Evolutionary conservation across 2,329 filamentous ascomycete species (phyloP), one percentile per base, ranked within the genome.

Genomic region (Verticillium nubilum): DNA sequence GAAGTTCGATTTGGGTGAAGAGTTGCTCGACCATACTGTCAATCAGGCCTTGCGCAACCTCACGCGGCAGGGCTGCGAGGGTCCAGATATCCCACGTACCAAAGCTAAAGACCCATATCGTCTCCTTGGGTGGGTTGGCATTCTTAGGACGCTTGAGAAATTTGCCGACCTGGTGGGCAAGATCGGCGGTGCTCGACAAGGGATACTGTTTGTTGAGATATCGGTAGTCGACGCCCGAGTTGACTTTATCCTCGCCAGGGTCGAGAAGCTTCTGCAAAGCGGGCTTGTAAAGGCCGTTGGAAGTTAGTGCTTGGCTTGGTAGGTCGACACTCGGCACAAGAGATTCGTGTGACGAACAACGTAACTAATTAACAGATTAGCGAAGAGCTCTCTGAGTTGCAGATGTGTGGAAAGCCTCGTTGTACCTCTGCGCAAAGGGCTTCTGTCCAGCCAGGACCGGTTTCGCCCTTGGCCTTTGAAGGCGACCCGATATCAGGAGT

Each of bases 21-120:
- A 84, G 66, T 13, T 76, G 69, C 12, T 67, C 63, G 4, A 75
- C 67, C 29, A 78, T 70, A 4, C 67, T 64, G 37, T 74, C 74
- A 9, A 82, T 61, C 1, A 75, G 59, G 1, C 67, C 64, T 31
- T 74, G 72, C 10, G 77, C 76, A 1, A 70, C 64, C 9, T 69
- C 66, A 10, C 74, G 69, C 1, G 81, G 80, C 19, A 83, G 65
- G 2, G 79, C 72, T 0, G 81, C 75, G 19, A 84, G 67, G 12
- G 78, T 76, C 80, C 80, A 84, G 56, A 83, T 68, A 59, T 84
- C 81, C 80, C 81, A 83, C 29, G 76, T 77, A n/a, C 81, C 81
- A 58, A 83, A 76, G 10, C 73, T 78, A 58, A 84, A 80, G 15
- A 84, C 70, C 78, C 78, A 84, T 15, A 84, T 64, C 0, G 81